These are phyloP conservation scores for Hebeloma cylindrosporum DNA, from an alignment of 768 basidiomycete species.

Conservation along the genomic window DNA sequence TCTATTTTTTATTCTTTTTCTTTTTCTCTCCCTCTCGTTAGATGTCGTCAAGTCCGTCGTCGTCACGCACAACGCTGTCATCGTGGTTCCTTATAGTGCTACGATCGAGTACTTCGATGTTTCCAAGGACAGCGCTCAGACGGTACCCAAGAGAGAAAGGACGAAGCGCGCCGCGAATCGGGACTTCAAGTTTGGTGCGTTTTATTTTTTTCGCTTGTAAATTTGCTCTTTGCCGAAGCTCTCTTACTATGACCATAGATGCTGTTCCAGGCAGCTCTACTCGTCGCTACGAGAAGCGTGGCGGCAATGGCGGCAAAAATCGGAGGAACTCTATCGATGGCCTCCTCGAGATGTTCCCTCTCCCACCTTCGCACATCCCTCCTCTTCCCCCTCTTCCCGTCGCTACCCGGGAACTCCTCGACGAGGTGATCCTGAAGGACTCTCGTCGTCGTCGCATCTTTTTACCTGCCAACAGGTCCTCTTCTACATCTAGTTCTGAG, in stretches of 20 bases:
- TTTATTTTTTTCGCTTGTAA: no score
- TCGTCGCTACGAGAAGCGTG: not conserved
- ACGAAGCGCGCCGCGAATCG: no score
- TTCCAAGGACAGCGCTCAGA: not conserved
- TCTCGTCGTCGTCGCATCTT: not conserved
- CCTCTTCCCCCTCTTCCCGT: slow-evolving; percentile 2
- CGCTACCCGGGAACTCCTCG: not conserved
- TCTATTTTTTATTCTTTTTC: not conserved
- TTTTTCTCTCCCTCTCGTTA: no score
- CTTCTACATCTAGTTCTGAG: slow-evolving; percentile 10
- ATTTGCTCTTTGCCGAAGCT: no score
- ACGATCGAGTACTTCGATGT: slow-evolving; percentile 13
- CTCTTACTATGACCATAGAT: no score
- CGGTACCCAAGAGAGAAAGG: no score
- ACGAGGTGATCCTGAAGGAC: no score
- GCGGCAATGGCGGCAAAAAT: not conserved
- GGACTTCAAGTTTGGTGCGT: not conserved
- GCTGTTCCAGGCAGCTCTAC: not conserved
- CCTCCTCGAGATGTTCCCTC: slow-evolving; percentile 21
- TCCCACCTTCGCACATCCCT: slow-evolving; percentile 15
- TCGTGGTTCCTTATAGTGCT: slow-evolving; percentile 14
- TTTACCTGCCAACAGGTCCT: not conserved
- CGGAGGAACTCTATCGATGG: slow-evolving; percentile 16
- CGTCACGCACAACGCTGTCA: slow-evolving; percentile 13
- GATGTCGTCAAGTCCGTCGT: slow-evolving; percentile 21